Evolutionary conservation across 768 basidiomycete genomes (phyloP).

Genomic region (Leccinum pellstonianum): DNA sequence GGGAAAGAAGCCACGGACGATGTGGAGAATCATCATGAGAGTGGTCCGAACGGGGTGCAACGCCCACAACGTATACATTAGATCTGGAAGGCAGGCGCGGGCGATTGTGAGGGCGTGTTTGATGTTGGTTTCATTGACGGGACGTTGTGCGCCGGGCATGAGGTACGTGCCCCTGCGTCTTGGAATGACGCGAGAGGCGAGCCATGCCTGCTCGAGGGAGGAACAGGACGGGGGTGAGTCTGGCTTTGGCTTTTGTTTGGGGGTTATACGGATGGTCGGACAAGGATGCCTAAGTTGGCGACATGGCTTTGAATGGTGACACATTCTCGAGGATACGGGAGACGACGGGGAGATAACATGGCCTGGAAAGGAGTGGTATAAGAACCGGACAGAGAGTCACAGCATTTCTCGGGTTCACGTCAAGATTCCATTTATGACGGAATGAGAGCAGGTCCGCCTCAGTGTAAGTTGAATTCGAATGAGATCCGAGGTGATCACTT

Average conservation of each 20-base stretch:
- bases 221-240: background rate
- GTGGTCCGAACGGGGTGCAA: constrained; percentile 68
- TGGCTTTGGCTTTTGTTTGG: background rate
- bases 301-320: constrained; percentile 21
- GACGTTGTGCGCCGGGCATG: constrained; percentile 68
- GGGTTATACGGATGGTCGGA: constrained; percentile 6
- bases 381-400: constrained; percentile 27
- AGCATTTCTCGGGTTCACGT: constrained; percentile 35
- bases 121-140: constrained; percentile 56
- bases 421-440: constrained; percentile 20
- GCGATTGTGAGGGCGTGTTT: constrained; percentile 56
- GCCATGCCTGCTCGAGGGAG: constrained; percentile 49
- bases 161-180: constrained; percentile 45
- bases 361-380: constrained; percentile 24
- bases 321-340: constrained; percentile 23
- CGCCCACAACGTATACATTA: constrained; percentile 49
- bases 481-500: constrained; percentile 35
- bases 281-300: constrained; percentile 23
- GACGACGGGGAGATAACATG: constrained; percentile 18
- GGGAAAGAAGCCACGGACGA: constrained; percentile 73
- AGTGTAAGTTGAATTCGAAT: constrained; percentile 5
- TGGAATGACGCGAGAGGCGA: constrained; percentile 53
- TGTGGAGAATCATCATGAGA: constrained; percentile 69
- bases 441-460: constrained; percentile 25
- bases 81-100: constrained; percentile 51